Evolutionary conservation across 371 early-diverging fungal species (phyloP), one percentile per base, ranked within the genome.

Genomic region (Umbelopsis sp.): DNA sequence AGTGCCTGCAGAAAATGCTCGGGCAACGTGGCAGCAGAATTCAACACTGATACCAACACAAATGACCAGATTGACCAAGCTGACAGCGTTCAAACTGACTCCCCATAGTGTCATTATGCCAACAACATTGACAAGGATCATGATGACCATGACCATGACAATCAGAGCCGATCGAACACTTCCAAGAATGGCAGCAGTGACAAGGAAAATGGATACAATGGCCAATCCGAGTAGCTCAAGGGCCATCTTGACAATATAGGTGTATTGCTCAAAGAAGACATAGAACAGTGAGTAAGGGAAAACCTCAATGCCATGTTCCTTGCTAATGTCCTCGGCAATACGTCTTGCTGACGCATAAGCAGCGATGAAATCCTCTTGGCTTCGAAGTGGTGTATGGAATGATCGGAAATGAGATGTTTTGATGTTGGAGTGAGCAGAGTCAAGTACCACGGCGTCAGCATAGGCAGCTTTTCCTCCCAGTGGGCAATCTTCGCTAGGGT

Each of bases 31-130:
- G 44, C 86, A 87, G 65, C 90, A 90, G 70, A 93, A 93, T 66
- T 93, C 93, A 18, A 93, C 92, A 52, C 89, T 86, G 72, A 93
- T 90, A 62, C 93, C 93, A 6, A 91, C 86, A 68, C 90, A 90
- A 48, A 92, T 92, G 2, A 91, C 86, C 9, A 93, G 70, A 68
- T 93, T 93, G 37, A 92, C 93, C n/a, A 90, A 72, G 63, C 88
- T 87, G 32, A 93, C 85, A 9, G 92, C 92, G 66, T 92, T 92
- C 53, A 93, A 74, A 51, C 87, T 85, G 7, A 93, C 83, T 9
- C 73, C 78, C 90, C 88, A 90, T 4, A 89, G 18, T 0, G 82
- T 83, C 91, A 92, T 92, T 0, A 83, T 80, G n/a, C 88, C 91
- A 18, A 90, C 72, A 4, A 91, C 85, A 74, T 89, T 83, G 14